Conservation (phyloP, 495 filamentous ascomycete species). For the Lentithecium fluviatile region DNA sequence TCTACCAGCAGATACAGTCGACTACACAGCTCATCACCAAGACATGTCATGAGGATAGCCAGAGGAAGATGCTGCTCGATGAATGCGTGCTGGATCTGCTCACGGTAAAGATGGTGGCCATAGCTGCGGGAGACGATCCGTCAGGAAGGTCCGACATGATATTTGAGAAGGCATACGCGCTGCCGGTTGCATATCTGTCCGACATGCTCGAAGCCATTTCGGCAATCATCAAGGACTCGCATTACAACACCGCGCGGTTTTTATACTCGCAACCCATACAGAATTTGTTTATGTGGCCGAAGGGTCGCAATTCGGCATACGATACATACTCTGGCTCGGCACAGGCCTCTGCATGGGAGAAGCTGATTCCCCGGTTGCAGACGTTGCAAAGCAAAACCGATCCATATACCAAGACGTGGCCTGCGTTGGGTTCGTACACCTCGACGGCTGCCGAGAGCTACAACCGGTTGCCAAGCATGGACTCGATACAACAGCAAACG, state of each 20-base stretch:
- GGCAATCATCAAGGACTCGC: conserved; percentile 75
- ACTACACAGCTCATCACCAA: conserved; percentile 67
- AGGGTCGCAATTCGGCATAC: conserved; percentile 5
- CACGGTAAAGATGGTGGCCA: conserved; percentile 71
- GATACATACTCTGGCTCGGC: conserved; percentile 17
- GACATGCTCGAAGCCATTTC: conserved; percentile 78
- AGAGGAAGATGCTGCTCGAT: conserved; percentile 68
- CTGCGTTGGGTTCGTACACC: conserved; percentile 52
- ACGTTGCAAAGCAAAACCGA: conserved; percentile 36
- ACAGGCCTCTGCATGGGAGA: conserved; percentile 32
- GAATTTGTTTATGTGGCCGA: conserved; percentile 40
- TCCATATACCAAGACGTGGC: conserved; percentile 48
- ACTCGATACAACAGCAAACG: conserved; percentile 15
- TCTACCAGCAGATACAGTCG: conserved; percentile 67
- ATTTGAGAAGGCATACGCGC: conserved; percentile 41
- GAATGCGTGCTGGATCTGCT: conserved; percentile 76
- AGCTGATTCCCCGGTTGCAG: conserved; percentile 41
- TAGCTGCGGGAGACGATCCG: conserved; percentile 65
- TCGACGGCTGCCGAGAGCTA: conserved; percentile 18
- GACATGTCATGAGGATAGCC: conserved; percentile 64
- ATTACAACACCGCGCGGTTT: conserved; percentile 72
- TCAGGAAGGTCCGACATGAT: conserved; percentile 49
- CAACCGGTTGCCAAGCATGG: conserved; percentile 14
- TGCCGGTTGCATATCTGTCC: conserved; percentile 58
- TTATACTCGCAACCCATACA: conserved; percentile 74